phyloP scores from a whole-genome alignment of 441 rosid genomes.

The Pelargonium myrrhifolium region DNA sequence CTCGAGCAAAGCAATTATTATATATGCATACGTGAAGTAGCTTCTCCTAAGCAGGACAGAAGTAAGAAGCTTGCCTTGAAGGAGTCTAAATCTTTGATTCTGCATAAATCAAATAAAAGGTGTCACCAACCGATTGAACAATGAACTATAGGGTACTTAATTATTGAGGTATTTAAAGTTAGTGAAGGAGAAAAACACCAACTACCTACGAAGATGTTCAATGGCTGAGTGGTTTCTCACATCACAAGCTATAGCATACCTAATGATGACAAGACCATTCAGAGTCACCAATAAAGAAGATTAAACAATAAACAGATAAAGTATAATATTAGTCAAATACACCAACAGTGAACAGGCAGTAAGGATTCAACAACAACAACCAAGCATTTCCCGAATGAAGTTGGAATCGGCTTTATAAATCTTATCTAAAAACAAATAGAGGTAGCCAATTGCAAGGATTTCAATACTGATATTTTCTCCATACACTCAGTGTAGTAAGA shows the following conservation, averaged over 20 bases:
- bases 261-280: conserved; percentile 21
- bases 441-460: neutral
- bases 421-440: neutral
- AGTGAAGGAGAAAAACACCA: conserved; percentile 9
- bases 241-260: conserved; percentile 79
- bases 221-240: conserved; percentile 65
- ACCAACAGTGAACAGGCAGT: neutral
- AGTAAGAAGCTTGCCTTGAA: conserved; percentile 53
- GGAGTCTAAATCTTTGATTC: conserved; percentile 70
- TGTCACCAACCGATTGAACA: conserved; percentile 16
- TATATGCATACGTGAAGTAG: conserved; percentile 3
- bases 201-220: conserved; percentile 84
- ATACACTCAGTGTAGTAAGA: neutral
- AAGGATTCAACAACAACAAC: neutral
- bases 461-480: neutral
- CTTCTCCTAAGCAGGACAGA: conserved; percentile 9
- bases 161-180: neutral
- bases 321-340: neutral
- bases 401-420: neutral
- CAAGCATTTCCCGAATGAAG: no score
- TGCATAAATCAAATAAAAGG: conserved; percentile 28
- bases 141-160: neutral
- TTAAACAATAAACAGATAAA: neutral
- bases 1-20: neutral
- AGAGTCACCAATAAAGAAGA: neutral